phyloP scores from a whole-genome alignment of 768 basidiomycete species.

The Wakefieldia striispora region DNA sequence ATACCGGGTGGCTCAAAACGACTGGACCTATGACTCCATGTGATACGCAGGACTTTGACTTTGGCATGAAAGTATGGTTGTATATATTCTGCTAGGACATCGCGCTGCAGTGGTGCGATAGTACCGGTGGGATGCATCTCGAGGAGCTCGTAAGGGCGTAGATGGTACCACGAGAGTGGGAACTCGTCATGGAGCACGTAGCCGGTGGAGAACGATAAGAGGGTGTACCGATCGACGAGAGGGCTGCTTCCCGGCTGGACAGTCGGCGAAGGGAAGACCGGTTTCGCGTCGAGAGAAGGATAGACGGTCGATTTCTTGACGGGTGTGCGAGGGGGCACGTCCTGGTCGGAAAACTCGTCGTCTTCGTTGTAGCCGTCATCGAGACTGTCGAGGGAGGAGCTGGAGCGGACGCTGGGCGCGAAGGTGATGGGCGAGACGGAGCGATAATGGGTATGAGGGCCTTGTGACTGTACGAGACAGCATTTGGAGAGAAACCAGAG shows the following conservation, averaged over 20 bases:
- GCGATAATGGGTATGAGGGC: constrained; percentile 32
- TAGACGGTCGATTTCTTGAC: constrained; percentile 1
- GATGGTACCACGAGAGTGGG: constrained; percentile 52
- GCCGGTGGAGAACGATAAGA: constrained; percentile 68
- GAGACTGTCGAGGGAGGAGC: constrained; percentile 23
- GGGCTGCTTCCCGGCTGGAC: constrained; percentile 10
- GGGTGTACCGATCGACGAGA: constrained; percentile 41
- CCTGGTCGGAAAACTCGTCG: constrained; percentile 33
- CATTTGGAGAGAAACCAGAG: constrained; percentile 60
- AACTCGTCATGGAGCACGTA: constrained; percentile 69
- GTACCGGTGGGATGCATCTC: constrained; percentile 56
- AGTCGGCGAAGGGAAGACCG: constrained; percentile 12
- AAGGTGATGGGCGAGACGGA: constrained; percentile 71
- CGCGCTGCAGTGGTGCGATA: constrained; percentile 44
- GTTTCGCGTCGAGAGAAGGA: constrained; percentile 7
- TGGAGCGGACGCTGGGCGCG: constrained; percentile 33
- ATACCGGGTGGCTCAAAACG: constrained; percentile 26
- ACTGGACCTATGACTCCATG: constrained; percentile 30
- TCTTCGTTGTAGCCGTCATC: constrained; percentile 31
- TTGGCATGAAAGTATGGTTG: constrained; percentile 60
- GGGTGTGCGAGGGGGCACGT: constrained; percentile 10
- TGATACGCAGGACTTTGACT: constrained; percentile 49
- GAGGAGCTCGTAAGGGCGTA: constrained; percentile 63
- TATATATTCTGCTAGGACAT: constrained; percentile 41
- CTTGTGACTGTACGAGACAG: constrained; percentile 36